phyloP scores from a whole-genome alignment of 352 stramenopile genomes.

The Phytophthora constricta region DNA sequence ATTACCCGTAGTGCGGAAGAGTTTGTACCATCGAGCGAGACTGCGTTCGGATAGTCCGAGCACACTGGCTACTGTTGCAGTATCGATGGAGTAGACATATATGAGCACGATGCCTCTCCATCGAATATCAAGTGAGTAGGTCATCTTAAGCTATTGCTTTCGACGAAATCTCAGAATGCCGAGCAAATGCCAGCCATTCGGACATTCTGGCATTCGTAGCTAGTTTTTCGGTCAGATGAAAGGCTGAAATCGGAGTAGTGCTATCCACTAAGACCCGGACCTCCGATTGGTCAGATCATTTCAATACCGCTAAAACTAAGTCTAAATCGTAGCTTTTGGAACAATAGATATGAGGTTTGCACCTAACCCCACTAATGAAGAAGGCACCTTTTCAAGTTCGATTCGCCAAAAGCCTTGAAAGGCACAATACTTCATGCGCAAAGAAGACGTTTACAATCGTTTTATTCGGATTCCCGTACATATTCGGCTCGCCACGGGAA shows the following conservation, averaged over 20 bases:
- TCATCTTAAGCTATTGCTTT: not conserved
- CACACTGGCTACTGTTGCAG: not conserved
- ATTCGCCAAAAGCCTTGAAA: not conserved
- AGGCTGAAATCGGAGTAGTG: not conserved
- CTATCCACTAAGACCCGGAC: not conserved
- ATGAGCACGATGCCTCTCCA: not conserved
- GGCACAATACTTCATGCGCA: not conserved
- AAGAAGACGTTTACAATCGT: not conserved
- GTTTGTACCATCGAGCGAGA: not conserved
- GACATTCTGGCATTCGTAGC: not conserved
- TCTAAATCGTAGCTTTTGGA: not conserved
- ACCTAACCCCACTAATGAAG: not conserved
- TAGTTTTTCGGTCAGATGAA: not conserved
- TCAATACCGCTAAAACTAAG: not conserved
- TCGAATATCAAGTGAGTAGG: not conserved
- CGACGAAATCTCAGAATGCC: not conserved
- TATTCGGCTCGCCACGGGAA: not conserved
- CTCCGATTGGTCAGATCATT: not conserved
- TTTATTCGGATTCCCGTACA: not conserved
- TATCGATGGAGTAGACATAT: not conserved
- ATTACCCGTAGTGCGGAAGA: not conserved
- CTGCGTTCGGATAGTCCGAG: not conserved
- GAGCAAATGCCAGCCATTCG: not conserved
- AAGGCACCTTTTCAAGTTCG: not conserved
- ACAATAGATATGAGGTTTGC: not conserved